These are phyloP conservation scores for Scleroderma citrinum DNA, from an alignment of 768 basidiomycete species.

Conservation along the genomic window DNA sequence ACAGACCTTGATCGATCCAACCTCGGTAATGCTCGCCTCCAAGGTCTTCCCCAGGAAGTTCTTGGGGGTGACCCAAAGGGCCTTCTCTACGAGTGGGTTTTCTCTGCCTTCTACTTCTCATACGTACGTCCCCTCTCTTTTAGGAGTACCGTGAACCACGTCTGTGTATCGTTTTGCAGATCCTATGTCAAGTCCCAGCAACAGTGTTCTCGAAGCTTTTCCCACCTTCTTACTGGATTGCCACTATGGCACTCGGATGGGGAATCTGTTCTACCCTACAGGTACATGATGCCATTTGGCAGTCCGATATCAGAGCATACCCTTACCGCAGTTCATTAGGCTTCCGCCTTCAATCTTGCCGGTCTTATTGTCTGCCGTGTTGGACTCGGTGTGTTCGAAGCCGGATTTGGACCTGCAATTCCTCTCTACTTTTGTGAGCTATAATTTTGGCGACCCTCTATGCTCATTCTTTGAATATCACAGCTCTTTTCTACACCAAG, in stretches of 20 bases:
- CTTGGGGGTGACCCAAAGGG: slow-evolving; percentile 66
- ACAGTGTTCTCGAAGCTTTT: slow-evolving; percentile 60
- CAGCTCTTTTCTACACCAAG: slow-evolving; percentile 37
- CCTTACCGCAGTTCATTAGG: slow-evolving; percentile 29
- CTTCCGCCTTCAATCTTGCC: slow-evolving; percentile 54
- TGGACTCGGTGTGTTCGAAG: slow-evolving; percentile 71
- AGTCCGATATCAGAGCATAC: background rate
- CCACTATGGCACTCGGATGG: slow-evolving; percentile 63
- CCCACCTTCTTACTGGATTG: slow-evolving; percentile 64
- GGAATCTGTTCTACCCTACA: slow-evolving; percentile 69
- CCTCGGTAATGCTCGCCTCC: slow-evolving; percentile 72
- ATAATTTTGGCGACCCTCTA: no score
- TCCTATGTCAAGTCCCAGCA: slow-evolving; percentile 64
- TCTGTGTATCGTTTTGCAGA: slow-evolving; percentile 33
- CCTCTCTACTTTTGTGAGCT: slow-evolving; percentile 76
- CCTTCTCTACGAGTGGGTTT: slow-evolving; percentile 64
- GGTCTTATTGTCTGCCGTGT: slow-evolving; percentile 55
- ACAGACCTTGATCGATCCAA: slow-evolving; percentile 66
- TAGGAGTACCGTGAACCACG: background rate
- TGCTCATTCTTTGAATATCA: no score
- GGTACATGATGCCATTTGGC: slow-evolving; percentile 34
- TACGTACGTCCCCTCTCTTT: slow-evolving; percentile 57
- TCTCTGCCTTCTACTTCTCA: slow-evolving; percentile 72
- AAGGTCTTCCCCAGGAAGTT: slow-evolving; percentile 61
- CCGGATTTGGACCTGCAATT: slow-evolving; percentile 71